A percentile compares a stretch with the other conserved stretches of the same genome.
Evolutionary conservation across 208 protist species (phyloP).

Genomic region (Borovskyia barvae): DNA sequence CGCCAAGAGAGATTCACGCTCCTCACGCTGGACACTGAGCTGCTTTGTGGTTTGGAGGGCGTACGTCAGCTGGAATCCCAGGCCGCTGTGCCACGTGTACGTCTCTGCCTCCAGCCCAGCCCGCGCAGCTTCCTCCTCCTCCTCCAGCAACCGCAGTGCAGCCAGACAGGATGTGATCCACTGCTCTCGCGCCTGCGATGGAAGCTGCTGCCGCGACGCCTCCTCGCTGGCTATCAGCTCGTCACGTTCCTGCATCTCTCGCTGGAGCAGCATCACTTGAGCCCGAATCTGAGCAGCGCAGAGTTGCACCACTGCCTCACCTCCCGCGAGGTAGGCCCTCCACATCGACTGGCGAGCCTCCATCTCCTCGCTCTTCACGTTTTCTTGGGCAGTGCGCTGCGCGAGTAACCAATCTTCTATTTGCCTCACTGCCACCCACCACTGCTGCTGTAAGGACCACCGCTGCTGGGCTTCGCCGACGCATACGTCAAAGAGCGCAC

Average conservation of each 20-base stretch:
- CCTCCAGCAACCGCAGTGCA: slow-evolving; percentile 30
- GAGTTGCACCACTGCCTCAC: slow-evolving; percentile 20
- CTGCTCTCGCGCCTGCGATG: slow-evolving; percentile 9
- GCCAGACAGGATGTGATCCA: slow-evolving; percentile 7
- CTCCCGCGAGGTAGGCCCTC: slow-evolving; percentile 18
- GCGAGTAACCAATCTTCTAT: slow-evolving; percentile 29
- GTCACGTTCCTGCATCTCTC: slow-evolving; percentile 20
- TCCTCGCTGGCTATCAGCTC: slow-evolving; percentile 9
- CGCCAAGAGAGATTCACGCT: slow-evolving; percentile 14
- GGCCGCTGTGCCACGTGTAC: slow-evolving; percentile 36
- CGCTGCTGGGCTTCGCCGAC: slow-evolving; percentile 43
- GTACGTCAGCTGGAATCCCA: slow-evolving; percentile 32
- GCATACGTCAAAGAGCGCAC: slow-evolving; percentile 37
- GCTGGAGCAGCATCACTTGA: slow-evolving; percentile 11
- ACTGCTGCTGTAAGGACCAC: slow-evolving; percentile 29
- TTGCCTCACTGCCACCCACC: slow-evolving; percentile 31
- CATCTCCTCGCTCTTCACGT: slow-evolving; percentile 16
- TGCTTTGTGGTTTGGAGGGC: slow-evolving; percentile 10
- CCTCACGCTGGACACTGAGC: slow-evolving; percentile 5
- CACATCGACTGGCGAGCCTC: slow-evolving; percentile 24
- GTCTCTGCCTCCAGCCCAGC: slow-evolving; percentile 52
- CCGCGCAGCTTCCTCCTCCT: slow-evolving; percentile 41
- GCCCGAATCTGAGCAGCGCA: slow-evolving; percentile 29
- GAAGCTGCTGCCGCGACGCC: slow-evolving; percentile 2
- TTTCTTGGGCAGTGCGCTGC: slow-evolving; percentile 18